These are phyloP conservation scores for Serendipita sp. DNA, from an alignment of 768 basidiomycete species.

Conservation along the genomic window DNA sequence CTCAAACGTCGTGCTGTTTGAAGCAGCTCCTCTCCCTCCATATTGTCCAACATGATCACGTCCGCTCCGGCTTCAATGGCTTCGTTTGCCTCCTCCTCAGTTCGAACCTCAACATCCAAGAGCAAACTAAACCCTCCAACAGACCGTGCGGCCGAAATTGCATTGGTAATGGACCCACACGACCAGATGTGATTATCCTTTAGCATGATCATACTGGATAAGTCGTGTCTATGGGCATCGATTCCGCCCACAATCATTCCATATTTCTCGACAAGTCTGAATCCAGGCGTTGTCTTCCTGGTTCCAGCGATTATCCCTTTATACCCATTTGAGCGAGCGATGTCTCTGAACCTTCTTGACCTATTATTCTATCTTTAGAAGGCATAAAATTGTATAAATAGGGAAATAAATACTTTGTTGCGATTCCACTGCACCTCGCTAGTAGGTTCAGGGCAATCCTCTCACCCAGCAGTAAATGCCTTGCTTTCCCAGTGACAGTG, in stretches of 20 bases:
- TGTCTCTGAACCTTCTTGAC: slow-evolving; percentile 65
- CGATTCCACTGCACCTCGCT: slow-evolving; percentile 92
- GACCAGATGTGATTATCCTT: slow-evolving; percentile 99
- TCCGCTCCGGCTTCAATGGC: slow-evolving; percentile 95
- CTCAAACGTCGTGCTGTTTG: slow-evolving; percentile 54
- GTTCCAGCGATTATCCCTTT: slow-evolving; percentile 86
- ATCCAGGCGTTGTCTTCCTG: slow-evolving; percentile 94
- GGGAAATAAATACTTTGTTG: slow-evolving; percentile 49
- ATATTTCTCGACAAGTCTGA: slow-evolving; percentile 95
- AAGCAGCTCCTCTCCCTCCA: slow-evolving; percentile 59
- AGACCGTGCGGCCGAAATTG: slow-evolving; percentile 68
- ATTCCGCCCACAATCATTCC: slow-evolving; percentile 97
- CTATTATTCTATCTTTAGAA: slow-evolving; percentile 26
- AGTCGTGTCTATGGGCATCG: slow-evolving; percentile 86
- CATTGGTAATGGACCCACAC: slow-evolving; percentile 80
- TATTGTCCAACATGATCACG: slow-evolving; percentile 91
- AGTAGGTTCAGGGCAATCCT: slow-evolving; percentile 84
- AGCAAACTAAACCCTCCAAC: slow-evolving; percentile 86
- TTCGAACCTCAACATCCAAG: slow-evolving; percentile 85
- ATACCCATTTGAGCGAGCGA: slow-evolving; percentile 65
- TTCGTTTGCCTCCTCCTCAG: slow-evolving; percentile 83
- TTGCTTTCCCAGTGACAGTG: slow-evolving; percentile 77
- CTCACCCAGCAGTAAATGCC: slow-evolving; percentile 81
- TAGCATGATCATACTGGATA: slow-evolving; percentile 99
- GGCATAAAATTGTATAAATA: not conserved